phyloP scores from a whole-genome alignment of 768 basidiomycete species.

The Filobasidium wieringae region DNA sequence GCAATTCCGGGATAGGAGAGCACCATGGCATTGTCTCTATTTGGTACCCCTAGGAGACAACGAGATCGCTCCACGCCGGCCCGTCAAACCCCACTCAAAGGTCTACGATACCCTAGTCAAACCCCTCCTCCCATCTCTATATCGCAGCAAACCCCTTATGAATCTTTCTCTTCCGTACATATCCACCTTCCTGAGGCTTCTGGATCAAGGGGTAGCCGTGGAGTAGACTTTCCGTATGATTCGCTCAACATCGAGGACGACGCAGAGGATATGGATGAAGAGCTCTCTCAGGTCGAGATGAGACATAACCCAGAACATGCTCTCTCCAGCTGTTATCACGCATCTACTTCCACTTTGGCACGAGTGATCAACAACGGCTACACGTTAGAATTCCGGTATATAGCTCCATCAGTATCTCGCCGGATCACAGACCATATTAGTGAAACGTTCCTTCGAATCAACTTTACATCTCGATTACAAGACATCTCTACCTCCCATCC shows the following conservation, averaged over 20 bases:
- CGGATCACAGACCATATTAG: neutral
- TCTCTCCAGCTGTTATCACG: constrained; percentile 19
- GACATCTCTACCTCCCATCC: constrained; percentile 8
- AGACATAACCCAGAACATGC: constrained; percentile 29
- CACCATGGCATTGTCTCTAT: neutral
- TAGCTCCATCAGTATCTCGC: neutral
- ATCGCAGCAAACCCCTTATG: constrained; percentile 14
- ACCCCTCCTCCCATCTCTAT: neutral
- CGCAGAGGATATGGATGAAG: neutral
- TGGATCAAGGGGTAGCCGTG: neutral
- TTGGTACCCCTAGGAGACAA: neutral
- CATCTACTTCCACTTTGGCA: constrained; percentile 20
- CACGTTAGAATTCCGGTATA: constrained; percentile 25
- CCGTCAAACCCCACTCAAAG: neutral
- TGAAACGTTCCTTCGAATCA: constrained; percentile 21
- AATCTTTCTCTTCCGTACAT: constrained; percentile 28
- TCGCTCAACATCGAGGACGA: neutral
- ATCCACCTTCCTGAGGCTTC: constrained; percentile 26
- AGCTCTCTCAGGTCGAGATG: neutral
- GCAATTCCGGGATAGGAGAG: too few species aligned
- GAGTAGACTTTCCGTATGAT: constrained; percentile 2
- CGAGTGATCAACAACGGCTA: constrained; percentile 29
- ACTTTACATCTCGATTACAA: constrained; percentile 18
- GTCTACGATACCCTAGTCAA: neutral
- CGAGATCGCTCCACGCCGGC: neutral